Evolutionary conservation across 169 alveolate species (phyloP), one percentile per base, ranked within the genome.

Genomic region (Neospora caninum): DNA sequence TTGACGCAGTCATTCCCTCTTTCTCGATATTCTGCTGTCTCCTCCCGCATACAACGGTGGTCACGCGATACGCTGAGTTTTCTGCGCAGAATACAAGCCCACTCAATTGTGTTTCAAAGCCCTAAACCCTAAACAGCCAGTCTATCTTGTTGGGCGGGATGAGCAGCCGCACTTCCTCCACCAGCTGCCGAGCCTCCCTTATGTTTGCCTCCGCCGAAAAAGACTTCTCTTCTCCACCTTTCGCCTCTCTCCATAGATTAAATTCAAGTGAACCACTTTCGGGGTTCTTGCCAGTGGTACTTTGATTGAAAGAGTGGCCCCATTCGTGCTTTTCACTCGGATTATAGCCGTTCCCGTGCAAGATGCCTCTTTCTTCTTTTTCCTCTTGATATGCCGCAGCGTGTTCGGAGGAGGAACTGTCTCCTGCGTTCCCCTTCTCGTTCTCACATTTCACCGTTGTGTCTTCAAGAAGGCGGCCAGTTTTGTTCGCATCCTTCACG

Each of bases 91-190:
- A 13, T 49, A 13, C 58, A 13, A 13, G 58, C 18, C 58, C 18
- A 49, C 10, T 49, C 58, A 0, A 13, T 49, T 22, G 18, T 22
- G 58, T 49, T 49, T 49, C 58, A 49, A 49, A 49, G 18, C 18
- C 20, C 67, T 45, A 82, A 25, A 82, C 89, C 41, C 67, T 82
- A 36, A 82, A 82, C 54, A 82, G 36, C 89, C 89, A 82, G 41
- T 82, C 89, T 31, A 82, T 29, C 67, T 82, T 82, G 36, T n/a
- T 45, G n/a, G 89, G 69, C 10, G 89, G 89, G 36, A 82, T 45
- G 36, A 82, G 38, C 22, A 27, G 42, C 41, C 41, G 34, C 36
- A 82, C 89, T 82, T 82, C 89, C 29, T 82, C 67, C 58, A 41
- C 89, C 22, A 82, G 89, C 67, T 39, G 58, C 16, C 36, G 41